Conservation (phyloP, 192 early-diverging fungal genomes). For the Backusella luteola region DNA sequence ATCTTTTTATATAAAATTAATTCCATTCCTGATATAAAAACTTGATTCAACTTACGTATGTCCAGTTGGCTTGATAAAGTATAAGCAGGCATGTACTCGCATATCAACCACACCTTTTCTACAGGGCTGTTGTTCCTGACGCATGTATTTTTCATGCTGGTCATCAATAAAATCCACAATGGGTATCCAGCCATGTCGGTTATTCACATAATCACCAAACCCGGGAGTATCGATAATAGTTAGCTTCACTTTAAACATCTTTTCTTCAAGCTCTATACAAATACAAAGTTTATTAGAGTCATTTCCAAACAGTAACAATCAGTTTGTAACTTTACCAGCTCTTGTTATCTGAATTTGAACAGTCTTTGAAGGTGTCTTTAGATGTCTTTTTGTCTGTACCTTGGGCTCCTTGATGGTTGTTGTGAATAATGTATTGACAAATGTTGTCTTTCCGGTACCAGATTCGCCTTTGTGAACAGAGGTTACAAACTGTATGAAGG, state of each 20-base stretch:
- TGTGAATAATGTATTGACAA: conserved; percentile 97
- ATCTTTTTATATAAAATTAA: conserved; percentile 21
- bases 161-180: conserved; percentile 94
- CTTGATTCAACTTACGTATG: conserved; percentile 60
- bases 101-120: conserved; percentile 88
- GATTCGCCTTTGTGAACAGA: conserved; percentile 69
- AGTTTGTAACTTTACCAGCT: conserved; percentile 60
- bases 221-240: conserved; percentile 97
- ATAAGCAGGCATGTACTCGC: conserved; percentile 92
- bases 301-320: background rate
- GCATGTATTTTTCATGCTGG: conserved; percentile 87
- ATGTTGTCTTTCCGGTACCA: conserved; percentile 94
- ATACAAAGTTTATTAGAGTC: background rate
- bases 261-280: conserved; percentile 86
- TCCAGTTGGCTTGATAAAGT: conserved; percentile 96
- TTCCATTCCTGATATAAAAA: background rate
- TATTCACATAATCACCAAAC: conserved; percentile 99
- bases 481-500: too few species aligned
- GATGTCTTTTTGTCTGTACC: conserved; percentile 58
- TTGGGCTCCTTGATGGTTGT: conserved; percentile 55
- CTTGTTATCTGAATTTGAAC: conserved; percentile 98
- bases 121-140: conserved; percentile 89
- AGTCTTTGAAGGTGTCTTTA: conserved; percentile 91
- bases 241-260: conserved; percentile 88
- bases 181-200: conserved; percentile 93